Evolutionary conservation across 169 alveolate species (phyloP).

Genomic region (Plasmodium malariae): DNA sequence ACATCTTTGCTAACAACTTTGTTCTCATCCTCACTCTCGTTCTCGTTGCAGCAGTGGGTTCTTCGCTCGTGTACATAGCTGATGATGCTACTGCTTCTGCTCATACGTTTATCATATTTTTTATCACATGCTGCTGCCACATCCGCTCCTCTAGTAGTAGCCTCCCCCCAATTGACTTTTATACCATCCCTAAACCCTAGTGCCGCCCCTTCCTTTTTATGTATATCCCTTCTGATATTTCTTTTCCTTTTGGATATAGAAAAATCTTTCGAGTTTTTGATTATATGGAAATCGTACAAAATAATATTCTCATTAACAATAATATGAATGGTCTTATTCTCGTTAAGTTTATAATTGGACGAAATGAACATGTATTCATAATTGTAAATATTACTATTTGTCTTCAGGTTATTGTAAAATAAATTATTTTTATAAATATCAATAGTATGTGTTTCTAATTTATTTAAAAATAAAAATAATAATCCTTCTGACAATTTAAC

Average conservation of each 20-base stretch:
- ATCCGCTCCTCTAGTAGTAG: too few species aligned
- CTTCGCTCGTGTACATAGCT: too few species aligned
- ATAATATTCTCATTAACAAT: slow-evolving; percentile 40
- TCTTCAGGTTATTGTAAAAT: background rate
- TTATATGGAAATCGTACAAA: slow-evolving; percentile 55
- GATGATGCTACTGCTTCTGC: too few species aligned
- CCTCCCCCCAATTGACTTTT: too few species aligned
- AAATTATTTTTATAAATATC: slow-evolving; percentile 35
- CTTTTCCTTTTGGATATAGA: background rate
- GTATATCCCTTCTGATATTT: background rate
- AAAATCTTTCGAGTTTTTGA: slow-evolving; percentile 11
- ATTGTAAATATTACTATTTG: slow-evolving; percentile 16
- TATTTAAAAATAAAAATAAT: slow-evolving; percentile 37
- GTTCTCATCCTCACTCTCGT: too few species aligned
- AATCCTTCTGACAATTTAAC: slow-evolving; percentile 37
- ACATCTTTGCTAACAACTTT: too few species aligned
- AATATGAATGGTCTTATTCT: slow-evolving; percentile 40
- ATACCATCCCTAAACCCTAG: too few species aligned
- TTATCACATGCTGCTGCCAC: background rate
- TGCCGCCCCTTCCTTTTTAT: too few species aligned
- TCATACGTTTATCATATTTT: background rate
- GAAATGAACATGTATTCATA: slow-evolving; percentile 57
- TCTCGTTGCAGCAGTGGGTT: too few species aligned
- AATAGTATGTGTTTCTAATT: slow-evolving; percentile 10
- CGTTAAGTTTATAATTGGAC: slow-evolving; percentile 47